A percentile compares a stretch with the other conserved stretches of the same genome.
phyloP scores from a whole-genome alignment of 345 rosid species.

The Noccaea bulbosa region DNA sequence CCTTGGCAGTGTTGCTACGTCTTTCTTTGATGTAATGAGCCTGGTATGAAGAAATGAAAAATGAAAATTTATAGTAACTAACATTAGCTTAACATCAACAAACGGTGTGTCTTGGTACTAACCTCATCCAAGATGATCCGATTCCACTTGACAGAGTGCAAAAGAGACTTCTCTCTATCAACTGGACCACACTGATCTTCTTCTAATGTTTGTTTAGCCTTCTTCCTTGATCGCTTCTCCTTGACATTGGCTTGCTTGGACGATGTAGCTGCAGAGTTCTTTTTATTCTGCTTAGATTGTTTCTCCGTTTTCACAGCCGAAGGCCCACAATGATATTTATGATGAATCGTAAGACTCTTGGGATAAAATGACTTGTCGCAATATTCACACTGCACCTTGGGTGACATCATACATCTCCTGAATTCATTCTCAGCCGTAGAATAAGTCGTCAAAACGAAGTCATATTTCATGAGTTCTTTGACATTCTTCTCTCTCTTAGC shows the following conservation, averaged over 20 bases:
- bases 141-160: conserved; percentile 83
- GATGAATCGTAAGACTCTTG: conserved; percentile 57
- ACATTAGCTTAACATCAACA: conserved; percentile 11
- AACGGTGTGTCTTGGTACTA: conserved; percentile 23
- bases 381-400: conserved; percentile 62
- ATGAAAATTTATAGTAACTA: conserved; percentile 5
- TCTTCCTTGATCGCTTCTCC: conserved; percentile 38
- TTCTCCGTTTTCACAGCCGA: conserved; percentile 67
- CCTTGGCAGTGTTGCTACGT: conserved; percentile 89
- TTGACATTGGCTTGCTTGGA: conserved; percentile 38
- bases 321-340: conserved; percentile 81
- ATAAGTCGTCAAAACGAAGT: conserved; percentile 91
- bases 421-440: conserved; percentile 77
- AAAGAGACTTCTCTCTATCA: conserved; percentile 54
- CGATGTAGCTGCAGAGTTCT: conserved; percentile 46
- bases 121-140: conserved; percentile 97
- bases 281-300: conserved; percentile 83
- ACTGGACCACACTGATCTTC: conserved; percentile 35
- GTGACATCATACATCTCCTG: conserved; percentile 72
- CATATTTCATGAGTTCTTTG: conserved; percentile 62
- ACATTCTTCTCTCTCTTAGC: conserved; percentile 59
- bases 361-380: conserved; percentile 68
- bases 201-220: conserved; percentile 36
- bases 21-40: conserved; percentile 93
- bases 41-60: conserved; percentile 44